phyloP scores from a whole-genome alignment of 345 rosid genomes.

The Gossypium rotundifolium region DNA sequence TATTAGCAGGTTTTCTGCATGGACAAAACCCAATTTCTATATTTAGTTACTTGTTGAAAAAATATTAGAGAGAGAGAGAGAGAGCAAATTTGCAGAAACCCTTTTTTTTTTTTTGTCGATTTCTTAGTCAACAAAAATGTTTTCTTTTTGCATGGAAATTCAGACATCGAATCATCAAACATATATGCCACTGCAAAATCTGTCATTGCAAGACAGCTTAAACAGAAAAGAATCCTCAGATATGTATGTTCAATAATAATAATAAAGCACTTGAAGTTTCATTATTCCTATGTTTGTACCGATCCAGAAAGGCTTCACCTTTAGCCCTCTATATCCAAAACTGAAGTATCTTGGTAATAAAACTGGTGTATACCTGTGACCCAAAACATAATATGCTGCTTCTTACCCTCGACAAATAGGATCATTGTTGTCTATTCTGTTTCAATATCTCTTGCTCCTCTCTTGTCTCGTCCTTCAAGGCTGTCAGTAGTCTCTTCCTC shows the following conservation, averaged over 20 bases:
- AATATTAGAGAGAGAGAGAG: too few relatives aligned
- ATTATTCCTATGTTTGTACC: neutral
- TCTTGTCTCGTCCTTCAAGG: neutral
- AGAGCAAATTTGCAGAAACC: too few relatives aligned
- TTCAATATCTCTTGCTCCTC: neutral
- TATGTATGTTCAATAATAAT: neutral
- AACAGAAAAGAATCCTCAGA: neutral
- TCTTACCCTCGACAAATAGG: neutral
- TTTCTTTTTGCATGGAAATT: too few relatives aligned
- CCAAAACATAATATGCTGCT: neutral
- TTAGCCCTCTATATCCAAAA: neutral
- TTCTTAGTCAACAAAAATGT: too few relatives aligned
- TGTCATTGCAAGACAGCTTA: neutral
- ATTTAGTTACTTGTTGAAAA: too few relatives aligned
- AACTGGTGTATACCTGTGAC: slow-evolving; percentile 1
- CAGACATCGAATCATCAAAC: too few relatives aligned
- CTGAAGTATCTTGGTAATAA: neutral
- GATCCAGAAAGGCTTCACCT: neutral
- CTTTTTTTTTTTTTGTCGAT: too few relatives aligned
- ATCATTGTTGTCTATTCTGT: neutral
- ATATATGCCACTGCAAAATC: neutral
- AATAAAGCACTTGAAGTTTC: neutral
- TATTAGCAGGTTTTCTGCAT: too few relatives aligned
- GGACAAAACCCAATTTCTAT: too few relatives aligned
- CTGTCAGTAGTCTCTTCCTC: neutral